These are phyloP conservation scores for Lepidium campestre DNA, from an alignment of 441 rosid genomes.

Conservation along the genomic window DNA sequence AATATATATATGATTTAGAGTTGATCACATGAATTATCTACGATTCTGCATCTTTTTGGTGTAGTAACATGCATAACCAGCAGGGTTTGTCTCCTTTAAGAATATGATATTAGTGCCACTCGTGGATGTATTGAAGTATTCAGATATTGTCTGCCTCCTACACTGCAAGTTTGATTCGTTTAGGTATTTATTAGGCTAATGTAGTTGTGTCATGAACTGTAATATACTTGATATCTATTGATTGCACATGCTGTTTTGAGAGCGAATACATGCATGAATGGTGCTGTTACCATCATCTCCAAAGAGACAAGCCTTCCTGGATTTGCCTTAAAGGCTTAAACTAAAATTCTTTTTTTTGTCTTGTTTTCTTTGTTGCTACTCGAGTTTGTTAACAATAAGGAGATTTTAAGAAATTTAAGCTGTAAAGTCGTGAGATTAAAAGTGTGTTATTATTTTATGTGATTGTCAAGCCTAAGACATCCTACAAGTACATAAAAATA, in stretches of 20 bases:
- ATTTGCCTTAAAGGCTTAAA: neutral
- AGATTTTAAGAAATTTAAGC: neutral
- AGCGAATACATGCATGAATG: constrained; percentile 6
- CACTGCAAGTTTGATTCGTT: constrained; percentile 4
- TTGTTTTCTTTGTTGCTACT: neutral
- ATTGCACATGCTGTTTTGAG: neutral
- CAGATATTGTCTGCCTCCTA: constrained; percentile 16
- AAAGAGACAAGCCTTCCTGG: constrained; percentile 13
- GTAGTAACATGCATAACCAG: neutral
- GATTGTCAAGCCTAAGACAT: neutral
- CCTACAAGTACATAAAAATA: neutral
- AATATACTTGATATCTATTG: neutral
- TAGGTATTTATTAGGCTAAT: neutral
- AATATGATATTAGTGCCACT: constrained; percentile 3
- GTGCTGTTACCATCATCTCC: constrained; percentile 10
- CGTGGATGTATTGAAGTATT: constrained; percentile 1
- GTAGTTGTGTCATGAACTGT: constrained; percentile 4
- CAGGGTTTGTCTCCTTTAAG: neutral
- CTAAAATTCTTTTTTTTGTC: neutral
- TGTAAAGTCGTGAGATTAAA: neutral
- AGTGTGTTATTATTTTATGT: neutral
- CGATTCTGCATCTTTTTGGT: constrained; percentile 3
- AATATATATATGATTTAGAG: constrained; percentile 1
- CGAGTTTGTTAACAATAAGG: neutral
- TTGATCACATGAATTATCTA: neutral